Conservation (phyloP, 192 early-diverging fungal genomes). For the Coemansia sp. region DNA sequence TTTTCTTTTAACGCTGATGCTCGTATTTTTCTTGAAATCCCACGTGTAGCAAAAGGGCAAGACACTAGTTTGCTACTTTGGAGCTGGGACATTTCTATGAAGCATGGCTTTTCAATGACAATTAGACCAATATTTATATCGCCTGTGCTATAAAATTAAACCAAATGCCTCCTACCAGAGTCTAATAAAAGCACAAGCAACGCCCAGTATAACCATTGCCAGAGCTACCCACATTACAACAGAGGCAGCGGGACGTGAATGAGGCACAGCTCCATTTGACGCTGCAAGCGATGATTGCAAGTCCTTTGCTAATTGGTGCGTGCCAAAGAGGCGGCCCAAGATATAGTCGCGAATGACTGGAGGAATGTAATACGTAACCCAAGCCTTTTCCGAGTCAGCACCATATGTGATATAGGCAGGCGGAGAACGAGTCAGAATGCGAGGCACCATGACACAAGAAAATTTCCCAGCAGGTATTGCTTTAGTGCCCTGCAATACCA, state of each 20-base stretch:
- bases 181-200: too few relatives aligned
- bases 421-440: slow-evolving; percentile 45
- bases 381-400: slow-evolving; percentile 31
- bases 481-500: slow-evolving; percentile 53
- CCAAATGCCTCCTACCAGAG: too few relatives aligned
- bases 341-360: slow-evolving; percentile 52
- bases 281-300: background rate
- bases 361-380: slow-evolving; percentile 59
- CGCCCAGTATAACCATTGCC: too few relatives aligned
- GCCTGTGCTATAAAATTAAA: too few relatives aligned
- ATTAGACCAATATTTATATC: too few relatives aligned
- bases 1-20: too few relatives aligned
- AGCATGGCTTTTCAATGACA: too few relatives aligned
- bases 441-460: slow-evolving; percentile 58
- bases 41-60: too few relatives aligned
- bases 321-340: slow-evolving; percentile 48
- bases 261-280: background rate
- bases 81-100: too few relatives aligned
- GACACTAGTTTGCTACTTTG: too few relatives aligned
- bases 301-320: slow-evolving; percentile 18
- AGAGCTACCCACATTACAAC: too few relatives aligned
- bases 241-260: background rate
- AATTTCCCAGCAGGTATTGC: slow-evolving; percentile 61
- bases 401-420: slow-evolving; percentile 64
- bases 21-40: too few relatives aligned